Evolutionary conservation across 192 early-diverging fungal genomes (phyloP).

Genomic region (Mortierella claussenii): DNA sequence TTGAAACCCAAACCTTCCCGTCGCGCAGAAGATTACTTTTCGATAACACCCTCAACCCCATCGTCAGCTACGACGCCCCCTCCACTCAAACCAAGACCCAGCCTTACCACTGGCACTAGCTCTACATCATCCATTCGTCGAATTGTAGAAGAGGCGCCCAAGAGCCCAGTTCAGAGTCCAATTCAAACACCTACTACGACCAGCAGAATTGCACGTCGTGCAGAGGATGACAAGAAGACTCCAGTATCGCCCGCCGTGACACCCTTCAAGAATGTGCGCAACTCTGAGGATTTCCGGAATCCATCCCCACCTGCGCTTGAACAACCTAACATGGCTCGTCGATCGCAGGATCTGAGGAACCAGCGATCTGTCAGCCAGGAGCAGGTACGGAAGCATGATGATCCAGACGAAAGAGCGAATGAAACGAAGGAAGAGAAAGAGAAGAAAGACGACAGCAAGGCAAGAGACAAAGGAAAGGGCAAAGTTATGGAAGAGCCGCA

Average conservation of each 20-base stretch:
- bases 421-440: neutral
- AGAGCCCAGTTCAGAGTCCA: neutral
- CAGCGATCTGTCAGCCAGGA: neutral
- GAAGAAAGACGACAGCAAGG: neutral
- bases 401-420: neutral
- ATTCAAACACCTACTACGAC: too few relatives aligned
- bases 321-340: slow-evolving; percentile 2
- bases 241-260: neutral
- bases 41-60: too few relatives aligned
- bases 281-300: slow-evolving; percentile 1
- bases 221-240: neutral
- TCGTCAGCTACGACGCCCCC: neutral
- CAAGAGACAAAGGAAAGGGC: neutral
- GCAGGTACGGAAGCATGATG: neutral
- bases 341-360: neutral
- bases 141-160: neutral
- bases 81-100: neutral
- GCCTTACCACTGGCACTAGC: neutral
- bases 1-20: neutral
- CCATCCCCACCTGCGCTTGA: slow-evolving; percentile 1
- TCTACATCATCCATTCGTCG: neutral
- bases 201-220: neutral
- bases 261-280: neutral
- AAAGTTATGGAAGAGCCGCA: neutral
- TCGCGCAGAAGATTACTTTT: neutral